A percentile compares a stretch with the other conserved stretches of the same genome.
Conservation (phyloP, 2,329 filamentous ascomycete species). For the Talaromyces sp. region DNA sequence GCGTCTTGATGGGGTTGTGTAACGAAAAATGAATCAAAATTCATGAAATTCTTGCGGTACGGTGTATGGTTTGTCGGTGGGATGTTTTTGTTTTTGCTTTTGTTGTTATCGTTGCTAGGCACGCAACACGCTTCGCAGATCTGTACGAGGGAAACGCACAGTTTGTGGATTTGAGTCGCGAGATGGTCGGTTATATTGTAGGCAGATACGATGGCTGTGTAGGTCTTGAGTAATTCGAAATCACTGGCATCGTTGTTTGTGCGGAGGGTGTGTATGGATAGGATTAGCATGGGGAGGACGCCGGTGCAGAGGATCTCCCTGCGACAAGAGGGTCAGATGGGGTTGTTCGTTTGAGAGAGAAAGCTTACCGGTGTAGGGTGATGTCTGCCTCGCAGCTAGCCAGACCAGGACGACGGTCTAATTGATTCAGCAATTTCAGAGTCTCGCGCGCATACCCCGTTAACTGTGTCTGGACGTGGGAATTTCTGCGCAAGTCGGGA, state of each 20-base stretch:
- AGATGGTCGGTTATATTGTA: background rate
- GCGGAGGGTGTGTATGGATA: background rate
- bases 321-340: background rate
- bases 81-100: too few relatives aligned
- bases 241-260: background rate
- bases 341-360: background rate
- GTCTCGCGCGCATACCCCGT: background rate
- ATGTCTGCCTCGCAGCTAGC: background rate
- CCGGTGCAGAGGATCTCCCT: background rate
- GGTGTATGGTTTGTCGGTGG: constrained; percentile 8
- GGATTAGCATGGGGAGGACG: constrained; percentile 11
- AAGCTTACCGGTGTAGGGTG: background rate
- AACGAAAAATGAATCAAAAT: constrained; percentile 7
- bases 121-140: background rate
- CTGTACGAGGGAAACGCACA: background rate
- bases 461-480: background rate
- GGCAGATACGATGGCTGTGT: background rate
- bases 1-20: background rate
- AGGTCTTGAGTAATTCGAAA: background rate
- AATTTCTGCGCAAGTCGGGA: background rate
- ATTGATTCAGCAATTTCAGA: background rate
- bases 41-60: constrained; percentile 6
- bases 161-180: background rate
- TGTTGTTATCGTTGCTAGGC: too few relatives aligned
- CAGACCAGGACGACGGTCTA: background rate